These are phyloP conservation scores for Tuber borchii DNA, from an alignment of 495 filamentous ascomycete genomes.

Conservation along the genomic window DNA sequence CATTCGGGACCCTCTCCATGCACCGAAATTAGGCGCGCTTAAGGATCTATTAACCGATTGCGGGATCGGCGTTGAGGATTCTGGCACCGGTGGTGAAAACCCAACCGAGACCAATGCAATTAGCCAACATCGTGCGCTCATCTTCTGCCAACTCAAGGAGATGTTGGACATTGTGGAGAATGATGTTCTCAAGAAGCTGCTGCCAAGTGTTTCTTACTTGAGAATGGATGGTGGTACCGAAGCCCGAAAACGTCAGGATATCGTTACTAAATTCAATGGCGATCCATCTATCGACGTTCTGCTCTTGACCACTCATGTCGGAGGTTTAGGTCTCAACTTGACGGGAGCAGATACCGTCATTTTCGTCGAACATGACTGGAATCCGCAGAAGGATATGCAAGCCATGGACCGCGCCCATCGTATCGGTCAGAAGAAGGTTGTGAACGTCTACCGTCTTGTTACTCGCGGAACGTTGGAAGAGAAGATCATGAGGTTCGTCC, in stretches of 20 bases:
- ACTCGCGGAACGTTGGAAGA: slow-evolving; percentile 94
- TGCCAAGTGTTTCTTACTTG: slow-evolving; percentile 81
- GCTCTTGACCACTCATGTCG: slow-evolving; percentile 87
- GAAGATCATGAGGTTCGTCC: slow-evolving; percentile 82
- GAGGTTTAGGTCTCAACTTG: slow-evolving; percentile 87
- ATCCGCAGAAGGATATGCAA: slow-evolving; percentile 96
- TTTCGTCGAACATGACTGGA: slow-evolving; percentile 99
- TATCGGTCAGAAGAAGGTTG: slow-evolving; percentile 98
- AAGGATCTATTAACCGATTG: slow-evolving; percentile 88
- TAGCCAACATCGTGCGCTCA: slow-evolving; percentile 86
- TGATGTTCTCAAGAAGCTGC: slow-evolving; percentile 74
- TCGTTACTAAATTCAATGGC: slow-evolving; percentile 96
- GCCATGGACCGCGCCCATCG: slow-evolving; percentile 98
- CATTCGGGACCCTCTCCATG: slow-evolving; percentile 77
- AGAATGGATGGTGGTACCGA: slow-evolving; percentile 89
- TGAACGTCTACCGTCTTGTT: slow-evolving; percentile 97
- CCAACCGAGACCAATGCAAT: slow-evolving; percentile 70
- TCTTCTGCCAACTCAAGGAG: slow-evolving; percentile 99
- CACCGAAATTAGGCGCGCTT: slow-evolving; percentile 84
- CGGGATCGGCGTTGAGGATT: slow-evolving; percentile 71
- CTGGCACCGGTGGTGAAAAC: slow-evolving; percentile 51
- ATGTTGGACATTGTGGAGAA: slow-evolving; percentile 98
- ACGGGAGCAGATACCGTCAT: slow-evolving; percentile 98
- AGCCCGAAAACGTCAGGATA: slow-evolving; percentile 81
- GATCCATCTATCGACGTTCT: slow-evolving; percentile 92